Evolutionary conservation across 2,329 filamentous ascomycete genomes (phyloP).

Genomic region (Nannizziopsis barbatae): DNA sequence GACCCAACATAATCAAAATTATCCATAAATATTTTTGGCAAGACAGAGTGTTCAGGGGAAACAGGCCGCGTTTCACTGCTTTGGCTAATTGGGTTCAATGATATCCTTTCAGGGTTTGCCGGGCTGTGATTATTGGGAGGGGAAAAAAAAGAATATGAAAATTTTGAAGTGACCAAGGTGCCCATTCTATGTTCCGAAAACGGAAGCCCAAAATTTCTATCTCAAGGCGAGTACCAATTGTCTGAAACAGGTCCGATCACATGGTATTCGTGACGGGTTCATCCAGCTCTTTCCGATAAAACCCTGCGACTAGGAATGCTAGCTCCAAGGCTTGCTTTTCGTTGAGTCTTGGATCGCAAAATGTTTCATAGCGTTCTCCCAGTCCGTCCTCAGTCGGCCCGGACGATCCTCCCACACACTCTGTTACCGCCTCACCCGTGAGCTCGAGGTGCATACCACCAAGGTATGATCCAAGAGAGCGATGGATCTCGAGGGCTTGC

Average conservation of each 20-base stretch:
- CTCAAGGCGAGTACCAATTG: too few relatives aligned
- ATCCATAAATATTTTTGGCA: too few relatives aligned
- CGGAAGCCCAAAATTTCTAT: neutral
- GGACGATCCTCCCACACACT: conserved; percentile 85
- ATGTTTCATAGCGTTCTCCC: conserved; percentile 83
- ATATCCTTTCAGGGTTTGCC: too few relatives aligned
- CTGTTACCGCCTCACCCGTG: conserved; percentile 90
- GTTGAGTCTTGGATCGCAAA: conserved; percentile 89
- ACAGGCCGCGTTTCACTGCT: too few relatives aligned
- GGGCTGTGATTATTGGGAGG: too few relatives aligned
- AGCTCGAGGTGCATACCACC: conserved; percentile 92
- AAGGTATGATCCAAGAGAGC: conserved; percentile 69
- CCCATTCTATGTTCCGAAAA: neutral
- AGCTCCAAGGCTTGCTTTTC: conserved; percentile 96
- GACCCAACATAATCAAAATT: too few relatives aligned
- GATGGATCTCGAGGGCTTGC: conserved; percentile 74
- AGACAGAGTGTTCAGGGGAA: too few relatives aligned
- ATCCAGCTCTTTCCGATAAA: conserved; percentile 47
- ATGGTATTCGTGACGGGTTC: conserved; percentile 16
- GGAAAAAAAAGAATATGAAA: too few relatives aligned
- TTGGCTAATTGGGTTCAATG: too few relatives aligned
- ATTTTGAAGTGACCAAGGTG: too few relatives aligned
- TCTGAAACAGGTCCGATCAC: neutral
- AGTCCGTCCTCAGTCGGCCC: conserved; percentile 79
- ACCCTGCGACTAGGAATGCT: conserved; percentile 83